Evolutionary conservation across 306 rosid genomes (phyloP).

Genomic region (Lithocarpus polystachyus): DNA sequence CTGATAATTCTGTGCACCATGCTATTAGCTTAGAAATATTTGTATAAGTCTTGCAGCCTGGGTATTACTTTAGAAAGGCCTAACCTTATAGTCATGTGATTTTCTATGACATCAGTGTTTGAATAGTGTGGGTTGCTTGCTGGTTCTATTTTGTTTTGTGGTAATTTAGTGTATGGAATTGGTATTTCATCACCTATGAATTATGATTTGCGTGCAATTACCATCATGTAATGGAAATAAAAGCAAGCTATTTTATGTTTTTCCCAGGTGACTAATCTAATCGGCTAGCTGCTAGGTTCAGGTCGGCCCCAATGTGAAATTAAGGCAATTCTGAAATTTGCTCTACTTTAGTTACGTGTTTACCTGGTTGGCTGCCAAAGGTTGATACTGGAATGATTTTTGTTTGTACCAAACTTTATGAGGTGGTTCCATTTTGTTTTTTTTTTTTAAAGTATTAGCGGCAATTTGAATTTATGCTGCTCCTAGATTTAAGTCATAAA

Average conservation of each 20-base stretch:
- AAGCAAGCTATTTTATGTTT: neutral
- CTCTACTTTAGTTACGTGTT: conserved; percentile 7
- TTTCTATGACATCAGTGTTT: too few relatives aligned
- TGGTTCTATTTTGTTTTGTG: too few relatives aligned
- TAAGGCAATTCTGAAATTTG: neutral
- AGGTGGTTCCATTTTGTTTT: conserved; percentile 9
- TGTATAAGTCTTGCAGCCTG: too few relatives aligned
- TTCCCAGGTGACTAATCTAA: conserved; percentile 71
- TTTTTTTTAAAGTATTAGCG: neutral
- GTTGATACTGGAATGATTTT: conserved; percentile 10
- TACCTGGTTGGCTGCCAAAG: conserved; percentile 15
- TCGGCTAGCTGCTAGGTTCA: conserved; percentile 80
- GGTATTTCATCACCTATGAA: neutral
- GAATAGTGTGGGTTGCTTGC: too few relatives aligned
- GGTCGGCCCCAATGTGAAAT: conserved; percentile 59
- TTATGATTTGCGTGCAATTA: neutral
- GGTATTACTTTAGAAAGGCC: too few relatives aligned
- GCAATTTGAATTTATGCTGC: conserved; percentile 20
- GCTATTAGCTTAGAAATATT: too few relatives aligned
- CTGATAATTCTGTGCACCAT: too few relatives aligned
- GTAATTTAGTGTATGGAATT: neutral
- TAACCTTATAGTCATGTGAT: too few relatives aligned
- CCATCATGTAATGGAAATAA: conserved; percentile 4
- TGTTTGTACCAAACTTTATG: neutral
- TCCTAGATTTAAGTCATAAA: conserved; percentile 1